Base-by-base conservation (phyloP, 352 stramenopile genomes). In the Phytopythium vexans region DNA sequence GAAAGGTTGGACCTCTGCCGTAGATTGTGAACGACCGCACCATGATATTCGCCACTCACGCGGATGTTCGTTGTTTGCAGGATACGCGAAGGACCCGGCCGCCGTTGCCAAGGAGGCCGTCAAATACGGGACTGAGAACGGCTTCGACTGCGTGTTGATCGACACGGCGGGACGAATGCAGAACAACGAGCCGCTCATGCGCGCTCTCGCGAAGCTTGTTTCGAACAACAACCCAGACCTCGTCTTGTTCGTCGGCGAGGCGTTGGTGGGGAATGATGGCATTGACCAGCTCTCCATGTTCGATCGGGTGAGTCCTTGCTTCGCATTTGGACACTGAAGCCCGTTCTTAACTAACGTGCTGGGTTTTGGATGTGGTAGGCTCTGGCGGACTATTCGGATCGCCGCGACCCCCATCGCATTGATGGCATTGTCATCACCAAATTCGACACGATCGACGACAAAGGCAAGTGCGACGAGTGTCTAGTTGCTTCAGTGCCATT, bases 351-450 rank as follows among this genome's bases (percentile, higher is more conserved):
- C 31, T 46, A 31, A 45, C 33, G 48, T 41, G 14, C 21, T 33
- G n/a, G n/a, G 11, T 60, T 51, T 58, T 12, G 44, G 11, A 42
- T 44, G 11, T 33, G 55, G 41, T 56, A 92, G 85, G 85, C 86
- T 16, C 82, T 97, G 53, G 88, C 88, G n/a, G 86, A 94, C 82
- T 82, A 92, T 88, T 81, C 85, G 61, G 68, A 95, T 66, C 76
- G 74, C 66, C 75, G 86, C 65, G 70, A 87, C 37, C 85, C 88
- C 33, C 93, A 97, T 63, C 80, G 91, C 52, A 96, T 99, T 45
- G 96, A 99, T 74, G 97, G 96, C 49, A 98, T 99, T 61, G 89
- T 99, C 54, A 87, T 99, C 58, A 99, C 97, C 47, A 99, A 99
- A 74, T 99, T 99, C 66, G 97, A 99, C 79, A 99, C 97, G 8